Percentiles rank a stretch among this genome's conserved stretches.
phyloP scores from a whole-genome alignment of 805 yeast genomes.

The Wickerhamomyces rabaulensis region DNA sequence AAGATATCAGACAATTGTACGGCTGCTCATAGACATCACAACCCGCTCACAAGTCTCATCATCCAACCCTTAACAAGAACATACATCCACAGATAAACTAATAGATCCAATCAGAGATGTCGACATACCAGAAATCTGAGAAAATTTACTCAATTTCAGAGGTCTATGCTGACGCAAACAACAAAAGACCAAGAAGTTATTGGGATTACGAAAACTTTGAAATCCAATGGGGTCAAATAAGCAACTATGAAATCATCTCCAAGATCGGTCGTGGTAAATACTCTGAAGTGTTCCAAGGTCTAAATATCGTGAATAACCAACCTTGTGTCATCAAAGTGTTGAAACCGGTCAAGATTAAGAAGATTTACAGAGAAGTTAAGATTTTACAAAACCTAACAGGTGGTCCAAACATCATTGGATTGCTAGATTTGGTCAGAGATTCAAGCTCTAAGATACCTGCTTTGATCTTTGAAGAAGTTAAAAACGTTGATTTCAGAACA shows the following conservation, averaged over 20 bases:
- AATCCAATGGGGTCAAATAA: constrained; percentile 57
- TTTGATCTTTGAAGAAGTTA: constrained; percentile 76
- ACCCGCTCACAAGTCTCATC: background rate
- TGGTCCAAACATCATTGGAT: constrained; percentile 74
- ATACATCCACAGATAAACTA: background rate
- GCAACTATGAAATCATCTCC: constrained; percentile 67
- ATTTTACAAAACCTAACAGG: constrained; percentile 80
- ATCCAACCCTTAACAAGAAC: background rate
- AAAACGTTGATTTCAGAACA: constrained; percentile 76
- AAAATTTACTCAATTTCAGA: constrained; percentile 43
- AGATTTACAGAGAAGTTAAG: constrained; percentile 84
- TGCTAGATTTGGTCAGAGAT: constrained; percentile 79
- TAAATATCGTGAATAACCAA: constrained; percentile 56
- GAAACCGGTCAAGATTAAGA: constrained; percentile 90
- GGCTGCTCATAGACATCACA: background rate
- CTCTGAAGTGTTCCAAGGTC: constrained; percentile 90
- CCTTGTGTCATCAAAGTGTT: constrained; percentile 82
- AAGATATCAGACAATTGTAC: background rate
- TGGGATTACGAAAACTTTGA: constrained; percentile 80
- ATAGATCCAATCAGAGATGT: background rate
- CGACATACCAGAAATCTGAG: constrained; percentile 20
- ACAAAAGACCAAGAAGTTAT: constrained; percentile 60
- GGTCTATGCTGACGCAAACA: constrained; percentile 74
- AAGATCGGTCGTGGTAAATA: constrained; percentile 93
- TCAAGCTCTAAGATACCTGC: constrained; percentile 80